These are phyloP conservation scores for Cymbopogon citratus DNA, from an alignment of 176 grass and related monocot species.

Conservation along the genomic window DNA sequence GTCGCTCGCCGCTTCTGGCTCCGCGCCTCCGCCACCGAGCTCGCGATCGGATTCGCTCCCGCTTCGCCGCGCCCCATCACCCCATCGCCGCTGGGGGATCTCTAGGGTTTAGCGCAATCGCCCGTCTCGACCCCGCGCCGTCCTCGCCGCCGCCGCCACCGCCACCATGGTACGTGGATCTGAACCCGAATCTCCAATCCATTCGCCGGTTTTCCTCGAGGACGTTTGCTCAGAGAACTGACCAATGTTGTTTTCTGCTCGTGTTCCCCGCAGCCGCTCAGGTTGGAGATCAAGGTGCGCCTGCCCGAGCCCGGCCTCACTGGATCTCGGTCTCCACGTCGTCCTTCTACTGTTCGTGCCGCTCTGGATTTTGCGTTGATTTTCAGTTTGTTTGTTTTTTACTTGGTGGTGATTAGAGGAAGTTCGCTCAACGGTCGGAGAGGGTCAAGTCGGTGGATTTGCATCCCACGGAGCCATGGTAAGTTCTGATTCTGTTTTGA, in stretches of 20 bases:
- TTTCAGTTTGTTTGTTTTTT: neutral
- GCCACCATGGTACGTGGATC: constrained; percentile 50
- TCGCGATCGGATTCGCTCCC: constrained; percentile 36
- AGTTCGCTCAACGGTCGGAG: constrained; percentile 91
- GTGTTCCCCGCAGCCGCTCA: constrained; percentile 70
- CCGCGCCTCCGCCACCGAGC: constrained; percentile 20
- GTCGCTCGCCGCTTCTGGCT: constrained; percentile 3
- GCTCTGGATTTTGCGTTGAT: constrained; percentile 12
- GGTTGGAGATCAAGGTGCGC: constrained; percentile 99
- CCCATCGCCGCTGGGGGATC: constrained; percentile 2
- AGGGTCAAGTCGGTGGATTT: constrained; percentile 98
- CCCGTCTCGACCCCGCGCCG: neutral
- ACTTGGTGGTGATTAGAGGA: constrained; percentile 58
- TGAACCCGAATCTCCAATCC: constrained; percentile 25
- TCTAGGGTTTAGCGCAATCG: neutral
- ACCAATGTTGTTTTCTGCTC: constrained; percentile 43
- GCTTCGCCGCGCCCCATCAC: neutral
- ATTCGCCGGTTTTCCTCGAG: neutral
- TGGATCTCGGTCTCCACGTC: constrained; percentile 33
- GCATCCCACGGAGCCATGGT: constrained; percentile 98
- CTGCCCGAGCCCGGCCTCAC: neutral
- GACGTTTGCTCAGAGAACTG: constrained; percentile 49
- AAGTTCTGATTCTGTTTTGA: neutral
- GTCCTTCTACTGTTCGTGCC: neutral
- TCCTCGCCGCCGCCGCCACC: neutral